Evolutionary conservation across 1,139 yeast species (phyloP), one percentile per base, ranked within the genome.

Genomic region (Kodamaea anthophila): DNA sequence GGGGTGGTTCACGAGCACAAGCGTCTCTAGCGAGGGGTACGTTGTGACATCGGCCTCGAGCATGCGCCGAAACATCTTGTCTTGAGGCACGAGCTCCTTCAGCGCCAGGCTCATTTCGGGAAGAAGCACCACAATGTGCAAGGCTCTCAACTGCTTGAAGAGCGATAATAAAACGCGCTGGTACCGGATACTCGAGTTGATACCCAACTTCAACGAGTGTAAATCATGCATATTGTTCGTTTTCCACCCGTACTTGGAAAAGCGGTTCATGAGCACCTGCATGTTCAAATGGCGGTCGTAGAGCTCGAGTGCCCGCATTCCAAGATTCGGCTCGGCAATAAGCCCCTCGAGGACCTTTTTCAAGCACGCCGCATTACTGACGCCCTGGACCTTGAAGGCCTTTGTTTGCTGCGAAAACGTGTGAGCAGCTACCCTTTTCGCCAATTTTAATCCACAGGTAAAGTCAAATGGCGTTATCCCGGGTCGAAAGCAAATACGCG

Each of bases 391-490:
- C 16, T 43, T 49, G 12, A 59, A 34, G 3, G 40, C 31, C 23
- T 48, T 43, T 11, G 58, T 37, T 28, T 42, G 42, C 20, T 37
- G 40, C 9, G 47, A 46, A 15, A 35, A 28, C 13, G 53, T 43
- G 18, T 37, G 34, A 10, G 28, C 30, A 12, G 47, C 34, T 8
- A 53, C 42, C 25, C 41, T 49, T 32, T 48, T 53, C 25, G 65
- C 47, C 8, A 59, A 37, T 11, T 38, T 37, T 11, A 55, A 26
- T 1, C 68, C 70, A 13, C 43, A 39, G 2, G 37, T 15, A 36
- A 60, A 63, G 35, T 65, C 70, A 1, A 41, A 42, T 4, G 44
- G 33, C 1, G 55, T 43, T 9, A 65, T 42, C 18, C 44, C 46
- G 9, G 37, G 37, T 32, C 55, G 60, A 30, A 63, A 52, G 10